phyloP scores from a whole-genome alignment of 192 early-diverging fungal genomes.

The Linnemannia exigua region DNA sequence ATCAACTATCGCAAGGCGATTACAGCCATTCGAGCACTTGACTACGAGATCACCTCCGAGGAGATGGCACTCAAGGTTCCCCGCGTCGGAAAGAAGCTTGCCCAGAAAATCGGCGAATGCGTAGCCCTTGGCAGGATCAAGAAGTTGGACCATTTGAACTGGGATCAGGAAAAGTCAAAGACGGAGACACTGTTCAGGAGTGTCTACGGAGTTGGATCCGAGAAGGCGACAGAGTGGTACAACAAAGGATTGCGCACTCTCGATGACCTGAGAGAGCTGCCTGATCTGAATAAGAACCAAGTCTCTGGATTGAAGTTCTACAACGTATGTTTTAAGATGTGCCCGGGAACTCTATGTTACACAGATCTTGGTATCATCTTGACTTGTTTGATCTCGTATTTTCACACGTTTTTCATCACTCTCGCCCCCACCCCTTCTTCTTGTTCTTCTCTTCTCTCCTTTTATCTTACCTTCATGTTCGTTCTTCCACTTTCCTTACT shows the following conservation, averaged over 20 bases:
- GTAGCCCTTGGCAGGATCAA: constrained; percentile 42
- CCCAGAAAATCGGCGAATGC: constrained; percentile 54
- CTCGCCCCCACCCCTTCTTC: too few relatives aligned
- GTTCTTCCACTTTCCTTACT: too few relatives aligned
- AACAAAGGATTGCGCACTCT: constrained; percentile 41
- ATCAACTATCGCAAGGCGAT: constrained; percentile 57
- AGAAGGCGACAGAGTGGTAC: constrained; percentile 48
- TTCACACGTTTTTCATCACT: too few relatives aligned
- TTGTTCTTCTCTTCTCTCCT: too few relatives aligned
- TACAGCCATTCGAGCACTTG: constrained; percentile 48
- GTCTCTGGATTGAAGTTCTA: constrained; percentile 39
- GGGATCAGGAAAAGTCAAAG: constrained; percentile 35
- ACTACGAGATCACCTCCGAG: constrained; percentile 55
- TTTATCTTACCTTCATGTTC: too few relatives aligned
- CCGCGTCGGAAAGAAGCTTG: constrained; percentile 53
- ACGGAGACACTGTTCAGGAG: constrained; percentile 40
- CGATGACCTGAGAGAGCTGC: constrained; percentile 38
- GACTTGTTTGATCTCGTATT: background rate
- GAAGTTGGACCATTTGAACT: constrained; percentile 48
- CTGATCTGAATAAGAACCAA: constrained; percentile 44
- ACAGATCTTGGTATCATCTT: too few relatives aligned
- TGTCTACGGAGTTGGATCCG: constrained; percentile 46
- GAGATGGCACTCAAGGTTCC: constrained; percentile 51
- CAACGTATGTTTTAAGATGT: constrained; percentile 24
- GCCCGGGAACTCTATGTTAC: background rate